phyloP scores from a whole-genome alignment of 164 flowering plant genomes.

The Protea cynaroides region DNA sequence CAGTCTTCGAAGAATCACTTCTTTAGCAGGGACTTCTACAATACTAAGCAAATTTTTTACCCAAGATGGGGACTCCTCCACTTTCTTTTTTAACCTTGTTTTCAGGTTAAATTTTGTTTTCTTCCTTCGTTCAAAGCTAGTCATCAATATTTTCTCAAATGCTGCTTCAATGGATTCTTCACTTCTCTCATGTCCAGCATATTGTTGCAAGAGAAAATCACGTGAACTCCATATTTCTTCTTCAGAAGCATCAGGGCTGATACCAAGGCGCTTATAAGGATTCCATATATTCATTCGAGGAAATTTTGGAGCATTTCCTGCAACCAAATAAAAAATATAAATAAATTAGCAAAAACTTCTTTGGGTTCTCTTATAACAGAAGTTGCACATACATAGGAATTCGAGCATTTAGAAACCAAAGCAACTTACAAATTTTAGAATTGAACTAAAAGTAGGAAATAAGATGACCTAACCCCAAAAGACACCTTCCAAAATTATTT shows the following conservation, averaged over 20 bases:
- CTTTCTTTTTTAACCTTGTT: conserved; percentile 72
- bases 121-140: conserved; percentile 70
- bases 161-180: conserved; percentile 92
- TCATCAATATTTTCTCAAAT: conserved; percentile 80
- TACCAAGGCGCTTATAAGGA: conserved; percentile 87
- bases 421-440: no score
- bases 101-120: conserved; percentile 87
- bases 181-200: conserved; percentile 82
- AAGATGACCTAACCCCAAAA: no score
- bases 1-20: conserved; percentile 71
- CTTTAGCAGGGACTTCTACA: conserved; percentile 76
- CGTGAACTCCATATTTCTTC: conserved; percentile 94
- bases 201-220: conserved; percentile 82
- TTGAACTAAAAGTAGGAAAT: no score
- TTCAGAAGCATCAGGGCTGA: conserved; percentile 70
- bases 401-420: no score
- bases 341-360: no score
- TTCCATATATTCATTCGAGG: conserved; percentile 70
- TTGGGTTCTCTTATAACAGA: no score
- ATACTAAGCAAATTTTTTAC: conserved; percentile 57
- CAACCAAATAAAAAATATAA: no score
- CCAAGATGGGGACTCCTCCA: conserved; percentile 98
- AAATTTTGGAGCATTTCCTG: conserved; percentile 58
- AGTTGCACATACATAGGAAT: no score
- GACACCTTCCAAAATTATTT: no score